Evolutionary conservation across 331 rosid genomes (phyloP), one percentile per base, ranked within the genome.

Genomic region (Prunus yedoensis): DNA sequence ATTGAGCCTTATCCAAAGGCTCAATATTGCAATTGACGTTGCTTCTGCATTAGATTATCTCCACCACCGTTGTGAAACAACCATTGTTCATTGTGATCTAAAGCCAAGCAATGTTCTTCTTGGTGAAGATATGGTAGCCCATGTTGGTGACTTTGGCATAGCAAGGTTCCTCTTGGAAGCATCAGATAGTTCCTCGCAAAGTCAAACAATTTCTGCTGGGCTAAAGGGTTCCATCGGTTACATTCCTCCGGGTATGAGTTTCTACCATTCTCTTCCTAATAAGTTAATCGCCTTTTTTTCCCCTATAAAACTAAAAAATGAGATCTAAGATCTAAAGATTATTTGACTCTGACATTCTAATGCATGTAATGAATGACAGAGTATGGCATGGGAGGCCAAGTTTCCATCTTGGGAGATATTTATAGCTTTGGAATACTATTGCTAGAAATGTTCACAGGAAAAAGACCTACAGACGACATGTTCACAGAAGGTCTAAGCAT

Each of bases 91-190:
- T 0, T 62, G 68, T 62, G 47, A 62, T 35, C 45, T 62, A 17
- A 62, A 62, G 47, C 46, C 68, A 8, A 32, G 14, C 47, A 62
- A 62, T 30, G 47, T 62, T 18, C 68, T 62, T 30, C 47, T 62
- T 32, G 68, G 30, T 62, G 47, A 62, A 8, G 46, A 61, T 16
- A 28, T 61, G 66, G 41, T 61, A 3, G 43, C 43, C 10, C 66
- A 61, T 28, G 41, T 61, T 32, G 68, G 68, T 8, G 68, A 62
- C 47, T 62, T 62, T 4, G 68, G 68, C 3, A 17, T 62, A 32
- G 68, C 68, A 32, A 62, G 3, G 68, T 62, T 62, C 23, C 67
- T 62, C 10, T 62, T 62, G 46, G 67, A 62, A 15, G 67, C 67
- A 0, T 16, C 23, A 4, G 10, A 62, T 0, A 30, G 15, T 62